Conservation (phyloP, 2,329 filamentous ascomycete species). For the Karstenula rhodostoma region DNA sequence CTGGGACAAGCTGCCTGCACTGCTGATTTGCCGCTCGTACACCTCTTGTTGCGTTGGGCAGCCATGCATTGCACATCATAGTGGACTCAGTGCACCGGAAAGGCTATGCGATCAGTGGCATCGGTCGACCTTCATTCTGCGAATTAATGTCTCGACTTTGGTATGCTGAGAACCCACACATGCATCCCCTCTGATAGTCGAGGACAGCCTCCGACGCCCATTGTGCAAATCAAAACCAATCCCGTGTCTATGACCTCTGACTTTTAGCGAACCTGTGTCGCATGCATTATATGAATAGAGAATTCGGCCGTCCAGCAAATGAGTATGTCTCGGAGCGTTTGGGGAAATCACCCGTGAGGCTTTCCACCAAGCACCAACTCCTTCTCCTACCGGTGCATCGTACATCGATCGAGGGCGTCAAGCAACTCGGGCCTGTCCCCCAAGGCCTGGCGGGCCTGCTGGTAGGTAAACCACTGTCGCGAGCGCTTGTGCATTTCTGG, state of each 20-base stretch:
- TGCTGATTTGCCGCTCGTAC: background rate
- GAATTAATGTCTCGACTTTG: background rate
- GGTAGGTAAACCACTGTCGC: slow-evolving; percentile 88
- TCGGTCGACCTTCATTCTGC: slow-evolving; percentile 9
- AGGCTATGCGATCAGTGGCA: slow-evolving; percentile 9
- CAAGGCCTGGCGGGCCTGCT: slow-evolving; percentile 80
- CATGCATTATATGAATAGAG: slow-evolving; percentile 36
- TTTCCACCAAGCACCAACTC: slow-evolving; percentile 21
- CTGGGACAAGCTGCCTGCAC: background rate
- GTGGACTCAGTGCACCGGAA: background rate
- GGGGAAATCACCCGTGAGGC: slow-evolving; percentile 11
- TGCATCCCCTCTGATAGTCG: slow-evolving; percentile 6
- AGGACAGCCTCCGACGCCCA: slow-evolving; percentile 16
- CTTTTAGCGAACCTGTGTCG: slow-evolving; percentile 41
- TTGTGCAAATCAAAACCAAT: slow-evolving; percentile 16
- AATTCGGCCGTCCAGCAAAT: slow-evolving; percentile 21
- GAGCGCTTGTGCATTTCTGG: slow-evolving; percentile 92
- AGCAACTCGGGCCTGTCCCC: slow-evolving; percentile 83
- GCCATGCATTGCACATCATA: background rate
- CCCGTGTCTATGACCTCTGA: slow-evolving; percentile 36
- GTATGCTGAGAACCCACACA: slow-evolving; percentile 10
- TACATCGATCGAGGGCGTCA: slow-evolving; percentile 84
- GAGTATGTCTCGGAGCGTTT: slow-evolving; percentile 17
- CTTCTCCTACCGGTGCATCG: slow-evolving; percentile 53
- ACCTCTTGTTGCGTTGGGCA: background rate